Evolutionary conservation across 164 flowering plant species (phyloP).

Genomic region (Piper betle): DNA sequence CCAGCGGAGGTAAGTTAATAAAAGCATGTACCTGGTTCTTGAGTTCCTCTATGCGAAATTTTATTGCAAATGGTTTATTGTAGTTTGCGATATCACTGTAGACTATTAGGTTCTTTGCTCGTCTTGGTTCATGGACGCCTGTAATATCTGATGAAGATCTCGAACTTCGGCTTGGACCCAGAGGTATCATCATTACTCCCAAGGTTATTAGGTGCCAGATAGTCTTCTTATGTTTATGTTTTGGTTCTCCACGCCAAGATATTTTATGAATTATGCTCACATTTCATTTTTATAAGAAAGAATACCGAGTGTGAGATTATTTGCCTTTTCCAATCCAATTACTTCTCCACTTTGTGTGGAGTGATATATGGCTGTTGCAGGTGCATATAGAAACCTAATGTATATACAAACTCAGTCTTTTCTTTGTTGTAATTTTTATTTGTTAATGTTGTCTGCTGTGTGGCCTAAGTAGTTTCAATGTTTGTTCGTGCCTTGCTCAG

Average conservation of each 20-base stretch:
- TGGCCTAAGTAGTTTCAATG: no score
- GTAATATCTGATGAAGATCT: slow-evolving; percentile 21
- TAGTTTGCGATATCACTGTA: slow-evolving; percentile 1
- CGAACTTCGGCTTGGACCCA: slow-evolving; percentile 23
- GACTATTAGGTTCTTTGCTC: slow-evolving; percentile 14
- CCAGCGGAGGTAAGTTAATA: slow-evolving; percentile 11
- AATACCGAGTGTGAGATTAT: no score
- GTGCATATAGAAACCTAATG: no score
- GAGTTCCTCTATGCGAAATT: background rate
- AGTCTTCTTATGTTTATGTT: background rate
- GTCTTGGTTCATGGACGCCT: slow-evolving; percentile 15
- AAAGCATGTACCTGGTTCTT: slow-evolving; percentile 1
- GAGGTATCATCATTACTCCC: slow-evolving; percentile 7
- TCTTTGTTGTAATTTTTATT: no score
- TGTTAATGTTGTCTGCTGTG: no score
- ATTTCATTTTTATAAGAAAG: no score
- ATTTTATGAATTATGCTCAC: background rate
- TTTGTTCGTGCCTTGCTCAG: no score
- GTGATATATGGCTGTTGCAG: no score
- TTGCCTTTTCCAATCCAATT: no score
- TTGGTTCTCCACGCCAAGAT: background rate
- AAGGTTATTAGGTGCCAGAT: background rate
- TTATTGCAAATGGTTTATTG: background rate
- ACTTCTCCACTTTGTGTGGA: no score
- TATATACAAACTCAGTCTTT: no score